phyloP scores from a whole-genome alignment of 768 basidiomycete genomes.

The Lactarius evosmus region DNA sequence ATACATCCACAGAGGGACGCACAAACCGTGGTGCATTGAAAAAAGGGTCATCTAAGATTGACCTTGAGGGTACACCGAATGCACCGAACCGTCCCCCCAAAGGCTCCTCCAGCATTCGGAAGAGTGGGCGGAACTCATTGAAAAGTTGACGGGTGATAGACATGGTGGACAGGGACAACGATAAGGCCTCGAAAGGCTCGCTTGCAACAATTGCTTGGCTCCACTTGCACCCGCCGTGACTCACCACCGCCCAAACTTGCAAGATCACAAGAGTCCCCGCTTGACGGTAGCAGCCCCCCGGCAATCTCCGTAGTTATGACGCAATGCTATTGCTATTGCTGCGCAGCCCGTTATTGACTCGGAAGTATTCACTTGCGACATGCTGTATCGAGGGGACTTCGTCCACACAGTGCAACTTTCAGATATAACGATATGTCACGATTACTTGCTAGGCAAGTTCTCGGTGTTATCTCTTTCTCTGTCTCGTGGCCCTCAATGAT shows the following conservation, averaged over 20 bases:
- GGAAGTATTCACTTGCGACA: constrained; percentile 2
- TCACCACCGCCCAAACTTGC: not conserved
- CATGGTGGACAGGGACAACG: constrained; percentile 39
- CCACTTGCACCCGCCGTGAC: not conserved
- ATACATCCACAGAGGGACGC: constrained; percentile 63
- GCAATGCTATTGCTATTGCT: too few relatives aligned
- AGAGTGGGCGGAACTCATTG: constrained; percentile 69
- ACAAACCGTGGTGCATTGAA: constrained; percentile 35
- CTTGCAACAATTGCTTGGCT: not conserved
- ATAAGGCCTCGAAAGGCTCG: not conserved
- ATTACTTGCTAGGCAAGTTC: constrained; percentile 52
- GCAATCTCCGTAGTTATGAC: constrained; percentile 7
- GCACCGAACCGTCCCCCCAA: constrained; percentile 40
- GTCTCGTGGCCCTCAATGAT: not conserved
- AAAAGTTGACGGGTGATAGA: constrained; percentile 63
- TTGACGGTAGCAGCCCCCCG: not conserved
- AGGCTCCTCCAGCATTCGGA: constrained; percentile 75
- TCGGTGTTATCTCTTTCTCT: not conserved
- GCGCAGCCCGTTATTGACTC: too few relatives aligned
- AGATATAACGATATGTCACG: constrained; percentile 49
- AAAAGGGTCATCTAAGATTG: constrained; percentile 52
- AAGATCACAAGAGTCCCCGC: not conserved
- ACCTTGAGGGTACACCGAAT: constrained; percentile 35
- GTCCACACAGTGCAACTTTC: constrained; percentile 55
- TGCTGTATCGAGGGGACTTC: constrained; percentile 50